Evolutionary conservation across 495 filamentous ascomycete genomes (phyloP), one percentile per base, ranked within the genome.

Genomic region (Aspergillus nidulans): DNA sequence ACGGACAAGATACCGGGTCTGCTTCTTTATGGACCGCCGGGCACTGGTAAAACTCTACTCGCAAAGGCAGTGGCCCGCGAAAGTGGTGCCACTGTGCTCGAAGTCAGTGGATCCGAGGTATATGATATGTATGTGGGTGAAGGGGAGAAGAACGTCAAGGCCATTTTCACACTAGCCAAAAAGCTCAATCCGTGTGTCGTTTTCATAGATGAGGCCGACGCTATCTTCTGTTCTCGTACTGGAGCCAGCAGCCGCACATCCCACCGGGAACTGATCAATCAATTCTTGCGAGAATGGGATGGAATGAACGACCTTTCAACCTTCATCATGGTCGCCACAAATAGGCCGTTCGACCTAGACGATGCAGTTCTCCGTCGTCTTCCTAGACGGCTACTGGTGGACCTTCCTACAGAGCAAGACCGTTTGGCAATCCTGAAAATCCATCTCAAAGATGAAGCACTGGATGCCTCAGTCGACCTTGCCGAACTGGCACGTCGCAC

Each of bases 261-360:
- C 8, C 89, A 94, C 64, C 83, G 94, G 41, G 94, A 97, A 71
- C 85, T 94, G 42, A 95, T 98, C 72, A 98, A 97, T 58, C 92
- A 97, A 67, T 98, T 97, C 67, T 74, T 98, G 32, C 83, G 90
- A n/a, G 94, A 97, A 68, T 98, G 94, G 94, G 94, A 97, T 61
- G 94, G 95, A 15, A 86, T 98, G 81, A 87, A 84, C 38, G 85
- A 90, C 57, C 77, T 84, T 43, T 87, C 86, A 6, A 90, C 92
- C 2, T 97, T 98, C 69, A 95, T 98, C 67, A 97, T 98, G 95
- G 91, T 97, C 0, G 94, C 94, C n/a, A 96, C 91, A 12, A 97
- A 97, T 65, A 77, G 92, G 13, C 92, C 92, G 0, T 96, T 96
- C 55, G 92, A 97, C 62, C 81, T 98, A 1, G 94, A 98, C 62